phyloP scores from a whole-genome alignment of 371 early-diverging fungal genomes.

The Capillidium rhysosporum region DNA sequence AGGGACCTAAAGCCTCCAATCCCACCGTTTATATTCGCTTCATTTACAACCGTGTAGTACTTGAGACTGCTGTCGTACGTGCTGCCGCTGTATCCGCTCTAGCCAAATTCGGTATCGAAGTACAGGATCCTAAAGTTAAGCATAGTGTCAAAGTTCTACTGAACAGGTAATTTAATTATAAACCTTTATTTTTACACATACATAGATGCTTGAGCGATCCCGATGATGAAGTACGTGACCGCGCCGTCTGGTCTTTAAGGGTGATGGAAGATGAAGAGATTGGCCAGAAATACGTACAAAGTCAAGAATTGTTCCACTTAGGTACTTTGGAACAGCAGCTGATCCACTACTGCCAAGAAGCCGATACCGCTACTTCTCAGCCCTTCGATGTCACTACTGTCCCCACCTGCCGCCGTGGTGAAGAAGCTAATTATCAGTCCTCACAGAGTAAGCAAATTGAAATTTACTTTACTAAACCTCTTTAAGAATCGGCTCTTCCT shows the following conservation, averaged over 20 bases:
- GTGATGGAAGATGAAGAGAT: slow-evolving; percentile 41
- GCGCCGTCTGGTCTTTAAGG: slow-evolving; percentile 78
- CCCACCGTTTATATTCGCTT: slow-evolving; percentile 93
- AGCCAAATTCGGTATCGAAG: slow-evolving; percentile 76
- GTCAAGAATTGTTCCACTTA: slow-evolving; percentile 29
- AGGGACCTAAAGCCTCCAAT: slow-evolving; percentile 77
- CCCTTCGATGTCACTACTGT: slow-evolving; percentile 61
- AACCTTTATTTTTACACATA: not conserved
- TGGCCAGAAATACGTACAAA: slow-evolving; percentile 35
- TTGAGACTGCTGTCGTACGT: slow-evolving; percentile 90
- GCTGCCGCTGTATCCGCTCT: slow-evolving; percentile 92
- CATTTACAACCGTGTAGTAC: slow-evolving; percentile 94
- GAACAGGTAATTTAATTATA: slow-evolving; percentile 22
- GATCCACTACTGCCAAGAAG: slow-evolving; percentile 53
- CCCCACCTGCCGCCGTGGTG: slow-evolving; percentile 21
- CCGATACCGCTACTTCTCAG: slow-evolving; percentile 23
- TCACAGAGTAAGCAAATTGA: not conserved
- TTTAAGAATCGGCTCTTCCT: slow-evolving; percentile 5
- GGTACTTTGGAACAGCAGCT: slow-evolving; percentile 71
- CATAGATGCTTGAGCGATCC: slow-evolving; percentile 83
- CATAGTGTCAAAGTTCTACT: slow-evolving; percentile 67
- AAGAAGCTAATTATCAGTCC: not conserved
- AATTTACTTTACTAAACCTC: not conserved
- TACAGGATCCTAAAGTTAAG: slow-evolving; percentile 51
- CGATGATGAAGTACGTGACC: slow-evolving; percentile 96